phyloP scores from a whole-genome alignment of 768 basidiomycete genomes.

The Tricholoma bakamatsutake region DNA sequence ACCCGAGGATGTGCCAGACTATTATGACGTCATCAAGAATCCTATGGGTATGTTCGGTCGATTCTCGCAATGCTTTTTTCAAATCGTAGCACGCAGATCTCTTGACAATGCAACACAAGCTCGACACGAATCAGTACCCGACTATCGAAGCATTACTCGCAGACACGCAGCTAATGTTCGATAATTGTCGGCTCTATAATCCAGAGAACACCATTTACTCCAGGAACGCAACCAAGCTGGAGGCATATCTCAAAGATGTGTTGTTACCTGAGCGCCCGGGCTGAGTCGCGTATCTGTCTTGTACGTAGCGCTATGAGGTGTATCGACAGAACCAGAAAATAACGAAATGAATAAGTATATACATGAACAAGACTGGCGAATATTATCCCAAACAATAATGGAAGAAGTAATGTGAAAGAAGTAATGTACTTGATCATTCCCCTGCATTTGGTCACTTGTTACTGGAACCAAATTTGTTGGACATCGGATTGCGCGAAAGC shows the following conservation, averaged over 20 bases:
- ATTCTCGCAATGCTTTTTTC: conserved; percentile 1
- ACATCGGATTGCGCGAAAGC: conserved; percentile 83
- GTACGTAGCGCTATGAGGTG: not conserved
- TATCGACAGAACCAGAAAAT: not conserved
- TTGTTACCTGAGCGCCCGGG: conserved; percentile 23
- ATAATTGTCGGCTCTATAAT: conserved; percentile 89
- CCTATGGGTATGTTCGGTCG: conserved; percentile 77
- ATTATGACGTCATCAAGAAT: conserved; percentile 80
- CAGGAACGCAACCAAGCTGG: conserved; percentile 80
- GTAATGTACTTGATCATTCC: not conserved
- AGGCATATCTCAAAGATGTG: conserved; percentile 65
- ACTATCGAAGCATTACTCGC: conserved; percentile 67
- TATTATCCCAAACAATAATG: not conserved
- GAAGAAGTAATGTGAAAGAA: not conserved
- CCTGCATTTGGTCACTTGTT: conserved; percentile 8
- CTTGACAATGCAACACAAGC: conserved; percentile 80
- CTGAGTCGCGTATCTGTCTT: not conserved
- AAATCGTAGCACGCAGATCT: conserved; percentile 53
- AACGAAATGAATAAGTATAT: not conserved
- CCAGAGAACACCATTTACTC: conserved; percentile 73
- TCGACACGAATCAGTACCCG: conserved; percentile 82
- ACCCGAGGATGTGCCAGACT: conserved; percentile 74
- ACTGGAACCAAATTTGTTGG: conserved; percentile 43
- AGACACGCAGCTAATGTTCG: conserved; percentile 81
- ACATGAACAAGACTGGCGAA: not conserved